phyloP scores from a whole-genome alignment of 371 early-diverging fungal genomes.

The Zopfochytrium polystomum region DNA sequence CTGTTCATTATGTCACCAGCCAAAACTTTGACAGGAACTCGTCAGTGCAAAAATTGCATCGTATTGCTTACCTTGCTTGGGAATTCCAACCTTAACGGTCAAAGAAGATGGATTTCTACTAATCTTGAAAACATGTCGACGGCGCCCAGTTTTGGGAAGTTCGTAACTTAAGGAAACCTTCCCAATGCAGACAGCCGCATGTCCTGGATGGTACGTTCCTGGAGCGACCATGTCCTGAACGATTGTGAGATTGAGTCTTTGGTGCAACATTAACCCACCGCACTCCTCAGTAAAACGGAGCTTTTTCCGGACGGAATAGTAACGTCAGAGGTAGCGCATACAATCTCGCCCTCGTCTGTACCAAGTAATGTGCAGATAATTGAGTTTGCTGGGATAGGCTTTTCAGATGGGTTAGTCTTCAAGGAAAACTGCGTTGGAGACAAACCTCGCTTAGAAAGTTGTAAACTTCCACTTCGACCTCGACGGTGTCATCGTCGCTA shows the following conservation, averaged over 20 bases:
- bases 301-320: slow-evolving; percentile 65
- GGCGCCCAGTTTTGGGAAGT: slow-evolving; percentile 20
- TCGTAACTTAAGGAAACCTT: slow-evolving; percentile 15
- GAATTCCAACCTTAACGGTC: slow-evolving; percentile 25
- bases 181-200: slow-evolving; percentile 15
- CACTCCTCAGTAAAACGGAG: slow-evolving; percentile 57
- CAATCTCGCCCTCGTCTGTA: slow-evolving; percentile 58
- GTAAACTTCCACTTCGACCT: slow-evolving; percentile 37
- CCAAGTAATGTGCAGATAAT: slow-evolving; percentile 54
- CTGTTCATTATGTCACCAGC: neutral
- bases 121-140: slow-evolving; percentile 45
- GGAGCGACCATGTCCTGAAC: slow-evolving; percentile 18
- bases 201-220: slow-evolving; percentile 23
- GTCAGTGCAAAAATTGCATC: neutral
- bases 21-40: neutral
- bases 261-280: slow-evolving; percentile 40
- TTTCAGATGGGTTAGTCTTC: neutral
- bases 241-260: neutral
- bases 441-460: slow-evolving; percentile 60
- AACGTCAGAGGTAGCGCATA: slow-evolving; percentile 44
- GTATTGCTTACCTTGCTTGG: slow-evolving; percentile 20
- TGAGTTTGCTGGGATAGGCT: neutral
- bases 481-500: neutral
- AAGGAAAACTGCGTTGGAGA: slow-evolving; percentile 10
- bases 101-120: slow-evolving; percentile 26